Conservation (phyloP, 805 yeast species). For the Komagataella pastoris region DNA sequence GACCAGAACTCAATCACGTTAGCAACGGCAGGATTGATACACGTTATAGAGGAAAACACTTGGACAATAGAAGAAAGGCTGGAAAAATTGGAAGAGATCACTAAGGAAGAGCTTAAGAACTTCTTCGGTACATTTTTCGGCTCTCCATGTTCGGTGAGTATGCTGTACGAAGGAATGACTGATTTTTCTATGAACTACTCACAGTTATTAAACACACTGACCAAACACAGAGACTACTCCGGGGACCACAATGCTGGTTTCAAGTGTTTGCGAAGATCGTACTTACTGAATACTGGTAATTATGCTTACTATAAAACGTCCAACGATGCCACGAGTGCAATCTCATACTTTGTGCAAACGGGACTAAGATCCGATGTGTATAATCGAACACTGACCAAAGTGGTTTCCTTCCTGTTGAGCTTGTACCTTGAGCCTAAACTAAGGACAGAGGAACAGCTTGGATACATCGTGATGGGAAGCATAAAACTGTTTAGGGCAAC, state of each 20-base stretch:
- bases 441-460: slow-evolving; percentile 43
- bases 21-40: slow-evolving; percentile 34
- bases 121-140: slow-evolving; percentile 17
- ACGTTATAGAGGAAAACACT: slow-evolving; percentile 40
- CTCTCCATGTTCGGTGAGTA: slow-evolving; percentile 19
- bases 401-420: slow-evolving; percentile 34
- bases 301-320: slow-evolving; percentile 14
- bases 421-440: slow-evolving; percentile 29
- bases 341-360: slow-evolving; percentile 42
- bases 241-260: neutral
- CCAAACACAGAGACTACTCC: slow-evolving; percentile 14
- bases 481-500: slow-evolving; percentile 33
- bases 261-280: neutral
- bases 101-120: slow-evolving; percentile 17
- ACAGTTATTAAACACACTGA: neutral
- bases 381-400: slow-evolving; percentile 25
- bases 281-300: neutral
- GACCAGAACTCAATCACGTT: slow-evolving; percentile 30
- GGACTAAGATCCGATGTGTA: slow-evolving; percentile 27
- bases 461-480: slow-evolving; percentile 51
- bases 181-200: neutral
- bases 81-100: slow-evolving; percentile 39
- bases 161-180: slow-evolving; percentile 33
- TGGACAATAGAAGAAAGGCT: slow-evolving; percentile 43
- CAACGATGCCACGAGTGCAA: slow-evolving; percentile 37